A percentile compares a stretch with the other conserved stretches of the same genome.
Conservation (phyloP, 345 rosid species). For the Mallotus nudiflorus region DNA sequence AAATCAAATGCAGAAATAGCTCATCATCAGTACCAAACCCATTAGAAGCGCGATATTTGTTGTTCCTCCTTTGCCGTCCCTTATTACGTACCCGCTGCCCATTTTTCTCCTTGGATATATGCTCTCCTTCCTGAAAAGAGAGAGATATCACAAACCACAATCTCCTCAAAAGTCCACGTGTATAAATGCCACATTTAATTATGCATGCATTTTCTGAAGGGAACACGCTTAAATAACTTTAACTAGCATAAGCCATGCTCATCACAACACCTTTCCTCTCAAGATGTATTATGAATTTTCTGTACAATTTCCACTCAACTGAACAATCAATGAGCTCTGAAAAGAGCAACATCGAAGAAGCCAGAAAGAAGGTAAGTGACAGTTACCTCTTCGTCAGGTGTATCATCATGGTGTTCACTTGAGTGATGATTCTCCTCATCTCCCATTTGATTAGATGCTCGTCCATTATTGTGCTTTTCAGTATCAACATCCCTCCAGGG, state of each 20-base stretch:
- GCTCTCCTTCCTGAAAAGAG: constrained; percentile 48
- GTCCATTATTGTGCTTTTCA: constrained; percentile 48
- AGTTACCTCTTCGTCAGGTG: constrained; percentile 62
- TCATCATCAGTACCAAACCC: constrained; percentile 43
- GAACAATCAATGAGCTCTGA: neutral
- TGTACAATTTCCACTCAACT: neutral
- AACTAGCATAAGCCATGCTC: too few relatives aligned
- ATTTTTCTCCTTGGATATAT: constrained; percentile 52
- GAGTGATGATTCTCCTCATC: constrained; percentile 49
- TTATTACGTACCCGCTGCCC: constrained; percentile 49
- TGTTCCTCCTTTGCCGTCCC: constrained; percentile 57
- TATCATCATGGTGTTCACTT: constrained; percentile 55
- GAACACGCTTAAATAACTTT: too few relatives aligned
- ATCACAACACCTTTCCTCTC: too few relatives aligned
- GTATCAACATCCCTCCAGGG: constrained; percentile 55
- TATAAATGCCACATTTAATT: too few relatives aligned
- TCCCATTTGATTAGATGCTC: constrained; percentile 42
- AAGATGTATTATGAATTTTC: too few relatives aligned
- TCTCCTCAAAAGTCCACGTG: too few relatives aligned
- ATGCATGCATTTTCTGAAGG: too few relatives aligned
- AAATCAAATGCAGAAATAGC: neutral
- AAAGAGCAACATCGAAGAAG: too few relatives aligned
- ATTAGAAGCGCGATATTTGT: constrained; percentile 46
- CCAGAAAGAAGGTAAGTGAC: neutral
- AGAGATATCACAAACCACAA: neutral